Conservation (phyloP, 805 yeast species). For the Yamadazyma takamatsuzukensis region DNA sequence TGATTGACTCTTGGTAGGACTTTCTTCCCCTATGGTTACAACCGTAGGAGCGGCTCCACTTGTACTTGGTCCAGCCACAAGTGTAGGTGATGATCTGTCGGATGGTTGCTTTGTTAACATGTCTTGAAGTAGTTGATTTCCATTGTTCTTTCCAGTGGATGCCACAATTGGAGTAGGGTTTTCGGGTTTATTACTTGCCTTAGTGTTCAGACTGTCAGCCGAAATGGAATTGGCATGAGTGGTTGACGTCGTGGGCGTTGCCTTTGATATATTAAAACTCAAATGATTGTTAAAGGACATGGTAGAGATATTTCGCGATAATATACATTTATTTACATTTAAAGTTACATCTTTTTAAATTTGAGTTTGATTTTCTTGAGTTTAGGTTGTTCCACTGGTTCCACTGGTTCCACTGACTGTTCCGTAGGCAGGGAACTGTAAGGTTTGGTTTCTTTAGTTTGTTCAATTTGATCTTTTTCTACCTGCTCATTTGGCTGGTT, state of each 20-base stretch:
- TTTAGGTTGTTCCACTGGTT: neutral
- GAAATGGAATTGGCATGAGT: conserved; percentile 22
- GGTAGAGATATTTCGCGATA: too few species aligned
- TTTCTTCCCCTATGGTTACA: conserved; percentile 15
- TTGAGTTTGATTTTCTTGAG: conserved; percentile 6
- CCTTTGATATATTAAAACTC: conserved; percentile 33
- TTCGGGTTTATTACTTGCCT: too few species aligned
- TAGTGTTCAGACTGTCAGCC: conserved; percentile 2
- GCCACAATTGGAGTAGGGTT: too few species aligned
- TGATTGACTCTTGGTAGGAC: conserved; percentile 1
- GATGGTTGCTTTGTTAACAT: conserved; percentile 11
- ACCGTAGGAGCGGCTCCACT: conserved; percentile 21
- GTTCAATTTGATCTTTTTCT: too few species aligned
- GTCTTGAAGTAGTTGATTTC: conserved; percentile 16
- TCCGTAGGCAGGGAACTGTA: neutral
- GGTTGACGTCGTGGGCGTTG: conserved; percentile 41
- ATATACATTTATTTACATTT: too few species aligned
- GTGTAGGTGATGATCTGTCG: conserved; percentile 10
- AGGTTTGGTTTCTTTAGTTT: neutral
- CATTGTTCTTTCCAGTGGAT: too few species aligned
- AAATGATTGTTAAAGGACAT: conserved; percentile 28
- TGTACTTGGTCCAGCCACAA: conserved; percentile 7
- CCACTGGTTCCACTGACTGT: neutral
- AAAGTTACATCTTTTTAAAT: conserved; percentile 4
- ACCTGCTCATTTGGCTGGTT: neutral